Percentiles rank a stretch among this genome's conserved stretches.
These are phyloP conservation scores for Botrytis cinerea DNA, from an alignment of 2,329 filamentous ascomycete species.

Conservation along the genomic window DNA sequence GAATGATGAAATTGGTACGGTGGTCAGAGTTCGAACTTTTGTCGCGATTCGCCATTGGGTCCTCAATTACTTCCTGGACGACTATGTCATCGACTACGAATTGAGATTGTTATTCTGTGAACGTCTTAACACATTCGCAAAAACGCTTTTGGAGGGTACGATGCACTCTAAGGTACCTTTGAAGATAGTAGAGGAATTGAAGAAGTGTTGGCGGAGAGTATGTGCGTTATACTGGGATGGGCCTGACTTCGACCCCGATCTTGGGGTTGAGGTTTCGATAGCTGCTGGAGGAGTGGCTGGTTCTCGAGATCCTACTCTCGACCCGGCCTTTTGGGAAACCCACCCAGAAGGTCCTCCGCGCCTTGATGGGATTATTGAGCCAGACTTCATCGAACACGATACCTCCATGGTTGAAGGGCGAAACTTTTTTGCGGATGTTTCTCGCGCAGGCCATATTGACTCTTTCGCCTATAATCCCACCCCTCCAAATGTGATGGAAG, in stretches of 20 bases:
- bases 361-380: conserved; percentile 47
- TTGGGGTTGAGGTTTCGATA: conserved; percentile 67
- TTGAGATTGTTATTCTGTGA: conserved; percentile 79
- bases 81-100: conserved; percentile 77
- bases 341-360: conserved; percentile 47
- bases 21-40: conserved; percentile 94
- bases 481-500: conserved; percentile 13
- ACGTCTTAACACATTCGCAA: conserved; percentile 69
- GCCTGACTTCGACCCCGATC: conserved; percentile 62
- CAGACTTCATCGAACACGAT: conserved; percentile 38
- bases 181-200: conserved; percentile 90
- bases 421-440: conserved; percentile 52
- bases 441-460: conserved; percentile 52
- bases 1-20: conserved; percentile 80
- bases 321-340: conserved; percentile 57
- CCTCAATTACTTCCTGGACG: conserved; percentile 94
- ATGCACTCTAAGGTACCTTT: conserved; percentile 57
- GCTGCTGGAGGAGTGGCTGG: conserved; percentile 73
- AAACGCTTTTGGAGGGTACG: conserved; percentile 53
- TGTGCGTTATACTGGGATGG: conserved; percentile 89
- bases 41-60: conserved; percentile 97
- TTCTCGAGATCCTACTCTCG: conserved; percentile 55
- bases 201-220: conserved; percentile 94
- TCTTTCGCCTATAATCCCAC: conserved; percentile 44
- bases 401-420: conserved; percentile 34